phyloP scores from a whole-genome alignment of 345 rosid genomes.

The Carallia pectinifolia region DNA sequence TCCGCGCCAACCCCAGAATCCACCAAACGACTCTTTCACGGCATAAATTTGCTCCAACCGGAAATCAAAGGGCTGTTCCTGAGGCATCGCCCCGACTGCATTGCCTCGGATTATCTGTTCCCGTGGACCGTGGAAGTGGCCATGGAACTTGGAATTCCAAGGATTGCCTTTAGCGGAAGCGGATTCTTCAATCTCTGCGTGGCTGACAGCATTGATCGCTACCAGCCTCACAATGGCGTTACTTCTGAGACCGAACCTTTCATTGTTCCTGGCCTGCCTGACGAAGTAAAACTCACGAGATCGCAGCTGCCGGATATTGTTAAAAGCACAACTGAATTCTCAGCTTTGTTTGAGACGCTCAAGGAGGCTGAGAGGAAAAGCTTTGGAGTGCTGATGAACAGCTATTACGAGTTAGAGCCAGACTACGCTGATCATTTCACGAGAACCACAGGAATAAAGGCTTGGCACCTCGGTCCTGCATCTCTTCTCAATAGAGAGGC shows the following conservation, averaged over 20 bases:
- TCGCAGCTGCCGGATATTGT: constrained; percentile 37
- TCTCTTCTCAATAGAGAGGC: constrained; percentile 15
- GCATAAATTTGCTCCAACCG: constrained; percentile 20
- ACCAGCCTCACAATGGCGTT: constrained; percentile 24
- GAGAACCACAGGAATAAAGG: constrained; percentile 24
- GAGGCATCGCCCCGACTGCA: constrained; percentile 26
- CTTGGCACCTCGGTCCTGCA: constrained; percentile 36
- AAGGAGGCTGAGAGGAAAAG: constrained; percentile 32
- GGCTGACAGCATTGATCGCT: constrained; percentile 7
- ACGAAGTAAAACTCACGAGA: constrained; percentile 23
- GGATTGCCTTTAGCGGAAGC: constrained; percentile 38
- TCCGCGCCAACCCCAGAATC: constrained; percentile 24
- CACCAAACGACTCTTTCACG: constrained; percentile 17
- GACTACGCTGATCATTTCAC: constrained; percentile 31
- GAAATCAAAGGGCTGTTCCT: constrained; percentile 10
- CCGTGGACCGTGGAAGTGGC: constrained; percentile 28
- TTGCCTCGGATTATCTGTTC: constrained; percentile 32
- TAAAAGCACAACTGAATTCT: constrained; percentile 24
- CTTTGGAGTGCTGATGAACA: constrained; percentile 32
- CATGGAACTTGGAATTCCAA: constrained; percentile 25
- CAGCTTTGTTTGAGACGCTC: constrained; percentile 29
- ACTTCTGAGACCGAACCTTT: constrained; percentile 19
- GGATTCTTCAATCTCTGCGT: constrained; percentile 38
- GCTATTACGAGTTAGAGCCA: constrained; percentile 32
- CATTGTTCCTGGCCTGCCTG: constrained; percentile 26